Evolutionary conservation across 768 basidiomycete species (phyloP).

Genomic region (Russula lepida): DNA sequence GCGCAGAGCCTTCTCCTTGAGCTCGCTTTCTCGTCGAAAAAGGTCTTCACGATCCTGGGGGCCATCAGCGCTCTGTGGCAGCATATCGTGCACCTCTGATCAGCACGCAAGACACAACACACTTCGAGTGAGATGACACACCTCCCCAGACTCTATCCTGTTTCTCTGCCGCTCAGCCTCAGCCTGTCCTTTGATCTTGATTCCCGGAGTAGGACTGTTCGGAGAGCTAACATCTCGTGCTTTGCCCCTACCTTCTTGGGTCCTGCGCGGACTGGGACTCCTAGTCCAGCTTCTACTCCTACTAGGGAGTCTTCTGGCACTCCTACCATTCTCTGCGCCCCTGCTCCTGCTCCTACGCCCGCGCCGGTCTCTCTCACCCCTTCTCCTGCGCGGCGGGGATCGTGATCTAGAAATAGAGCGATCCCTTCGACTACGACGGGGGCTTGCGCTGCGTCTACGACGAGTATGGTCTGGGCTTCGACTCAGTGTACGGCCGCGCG

Average conservation of each 20-base stretch:
- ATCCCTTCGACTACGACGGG: conserved; percentile 23
- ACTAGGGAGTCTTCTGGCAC: conserved; percentile 1
- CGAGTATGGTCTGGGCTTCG: conserved; percentile 29
- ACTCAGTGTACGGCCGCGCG: conserved; percentile 29
- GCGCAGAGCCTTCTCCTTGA: conserved; percentile 73
- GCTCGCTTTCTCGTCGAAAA: conserved; percentile 63
- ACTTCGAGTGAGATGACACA: conserved; percentile 12
- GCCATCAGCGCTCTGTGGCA: conserved; percentile 17
- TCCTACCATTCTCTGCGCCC: conserved; percentile 10
- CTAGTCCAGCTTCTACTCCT: conserved; percentile 13
- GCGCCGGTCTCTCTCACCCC: conserved; percentile 5
- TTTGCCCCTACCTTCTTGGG: conserved; percentile 19
- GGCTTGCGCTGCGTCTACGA: conserved; percentile 40
- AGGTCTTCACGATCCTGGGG: conserved; percentile 35
- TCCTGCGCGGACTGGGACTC: conserved; percentile 5
- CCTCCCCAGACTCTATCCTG: conserved; percentile 39
- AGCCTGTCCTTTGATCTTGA: conserved; percentile 72
- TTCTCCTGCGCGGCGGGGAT: conserved; percentile 23
- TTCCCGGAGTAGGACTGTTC: conserved; percentile 36
- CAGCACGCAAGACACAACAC: background rate
- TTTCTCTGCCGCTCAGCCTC: conserved; percentile 44
- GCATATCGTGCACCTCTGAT: background rate
- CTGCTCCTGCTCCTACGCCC: conserved; percentile 10
- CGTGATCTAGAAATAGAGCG: conserved; percentile 32
- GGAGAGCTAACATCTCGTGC: conserved; percentile 24